Evolutionary conservation across 2,329 filamentous ascomycete genomes (phyloP), one percentile per base, ranked within the genome.

Genomic region (Clarireedia sp.): DNA sequence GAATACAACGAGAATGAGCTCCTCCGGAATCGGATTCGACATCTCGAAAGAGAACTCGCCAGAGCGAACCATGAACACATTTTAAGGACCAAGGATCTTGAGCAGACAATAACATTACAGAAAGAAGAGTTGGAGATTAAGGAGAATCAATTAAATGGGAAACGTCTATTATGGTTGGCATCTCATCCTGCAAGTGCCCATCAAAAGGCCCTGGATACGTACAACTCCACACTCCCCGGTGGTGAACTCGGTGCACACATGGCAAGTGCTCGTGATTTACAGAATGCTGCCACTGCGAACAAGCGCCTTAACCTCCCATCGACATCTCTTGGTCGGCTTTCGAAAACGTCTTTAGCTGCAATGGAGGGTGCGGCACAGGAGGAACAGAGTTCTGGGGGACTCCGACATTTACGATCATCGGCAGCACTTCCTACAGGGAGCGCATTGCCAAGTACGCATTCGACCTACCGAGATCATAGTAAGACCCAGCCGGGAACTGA

Each of bases 91-190:
- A 26, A 55, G 6, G 46, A 55, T 12, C 24, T 55, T 17, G 36
- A 50, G 29, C 23, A 24, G 8, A 49, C 43, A 2, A 55, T 55
- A 8, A 17, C 24, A 6, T 24, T 21, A 2, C 52, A 55, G 8
- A 47, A 40, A 12, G 52, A 55, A 38, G 46, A 55, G 5, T 48
- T 55, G 14, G 46, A 55, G 14, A 24, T 55, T 19, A 55, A 55
- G 9, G 52, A 55, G 3, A 49, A 55, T 3, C 52, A 55, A 6
- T 19, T 55, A 0, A 55, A 55, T 9, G 52, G 52, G 26, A 55
- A 55, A 45, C 21, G 52, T 16, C 29, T 55, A 1, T 40, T 55
- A 8, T 55, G 52, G 52, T 33, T 55, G 14, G 52, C 52, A 12
- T 55, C 52, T 1, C 52, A 55, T 24, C 52, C 52, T n/a, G 23